phyloP scores from a whole-genome alignment of 306 rosid genomes.

The Lupinus albus region DNA sequence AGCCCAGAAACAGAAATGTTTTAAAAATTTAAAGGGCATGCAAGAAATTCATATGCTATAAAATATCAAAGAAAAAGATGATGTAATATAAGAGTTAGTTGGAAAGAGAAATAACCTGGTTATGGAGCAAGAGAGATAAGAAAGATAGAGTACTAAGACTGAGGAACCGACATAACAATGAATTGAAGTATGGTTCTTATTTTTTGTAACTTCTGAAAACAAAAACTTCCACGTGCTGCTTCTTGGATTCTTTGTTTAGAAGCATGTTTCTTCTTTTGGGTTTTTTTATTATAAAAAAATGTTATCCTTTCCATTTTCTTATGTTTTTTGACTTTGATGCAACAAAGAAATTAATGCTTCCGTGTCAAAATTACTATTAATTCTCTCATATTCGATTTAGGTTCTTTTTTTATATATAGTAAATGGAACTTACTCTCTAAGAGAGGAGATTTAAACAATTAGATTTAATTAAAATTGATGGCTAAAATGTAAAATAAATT shows the following conservation, averaged over 20 bases:
- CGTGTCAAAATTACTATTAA: conserved; percentile 4
- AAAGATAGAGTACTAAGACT: neutral
- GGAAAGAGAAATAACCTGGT: conserved; percentile 27
- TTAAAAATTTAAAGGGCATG: neutral
- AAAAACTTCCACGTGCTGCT: no score
- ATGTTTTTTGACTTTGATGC: neutral
- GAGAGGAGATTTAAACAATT: no score
- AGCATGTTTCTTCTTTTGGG: no score
- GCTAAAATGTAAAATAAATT: no score
- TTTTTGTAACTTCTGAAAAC: no score
- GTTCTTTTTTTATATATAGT: no score
- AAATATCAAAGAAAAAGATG: conserved; percentile 1
- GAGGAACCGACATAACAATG: neutral
- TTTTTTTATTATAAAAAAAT: neutral
- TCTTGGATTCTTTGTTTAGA: neutral
- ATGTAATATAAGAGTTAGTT: neutral
- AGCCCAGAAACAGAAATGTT: conserved; percentile 5
- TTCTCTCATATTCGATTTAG: neutral
- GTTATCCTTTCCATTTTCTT: no score
- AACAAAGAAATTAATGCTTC: conserved; percentile 12
- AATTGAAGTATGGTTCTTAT: no score
- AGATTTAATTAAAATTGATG: no score
- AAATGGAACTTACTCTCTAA: no score
- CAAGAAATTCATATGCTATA: neutral
- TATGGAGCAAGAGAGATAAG: conserved; percentile 31